A percentile compares a stretch with the other conserved stretches of the same genome.
phyloP scores from a whole-genome alignment of 805 yeast genomes.

The Candida khao-thaluensis region DNA sequence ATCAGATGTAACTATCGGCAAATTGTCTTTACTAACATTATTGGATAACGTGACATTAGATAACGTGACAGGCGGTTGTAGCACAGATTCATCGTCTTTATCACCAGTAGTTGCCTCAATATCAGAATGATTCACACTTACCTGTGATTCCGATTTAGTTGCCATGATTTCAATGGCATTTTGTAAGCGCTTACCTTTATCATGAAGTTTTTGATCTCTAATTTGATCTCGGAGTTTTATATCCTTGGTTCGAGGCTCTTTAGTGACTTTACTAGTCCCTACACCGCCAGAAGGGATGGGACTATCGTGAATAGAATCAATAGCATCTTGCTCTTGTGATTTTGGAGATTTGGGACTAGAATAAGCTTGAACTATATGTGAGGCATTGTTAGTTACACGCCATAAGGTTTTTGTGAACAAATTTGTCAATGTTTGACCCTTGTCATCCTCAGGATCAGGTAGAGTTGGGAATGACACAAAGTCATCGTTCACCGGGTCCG shows the following conservation, averaged over 20 bases:
- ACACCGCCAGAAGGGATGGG: slow-evolving; percentile 5
- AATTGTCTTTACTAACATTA: slow-evolving; percentile 3
- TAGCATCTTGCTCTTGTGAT: slow-evolving; percentile 10
- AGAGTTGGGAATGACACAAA: slow-evolving; percentile 43
- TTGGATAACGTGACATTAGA: slow-evolving; percentile 2
- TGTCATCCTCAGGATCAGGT: slow-evolving; percentile 41
- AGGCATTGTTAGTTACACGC: slow-evolving; percentile 43
- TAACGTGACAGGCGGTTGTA: slow-evolving; percentile 1
- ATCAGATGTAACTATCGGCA: slow-evolving; percentile 32
- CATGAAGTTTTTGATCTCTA: slow-evolving; percentile 3
- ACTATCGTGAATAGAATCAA: slow-evolving; percentile 10
- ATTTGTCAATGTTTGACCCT: slow-evolving; percentile 31
- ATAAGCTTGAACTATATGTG: slow-evolving; percentile 28
- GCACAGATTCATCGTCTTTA: background rate
- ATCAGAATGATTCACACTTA: slow-evolving; percentile 2
- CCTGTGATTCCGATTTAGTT: slow-evolving; percentile 2
- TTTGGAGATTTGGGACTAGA: slow-evolving; percentile 14
- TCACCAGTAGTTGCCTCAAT: background rate
- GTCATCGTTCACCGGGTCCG: slow-evolving; percentile 18
- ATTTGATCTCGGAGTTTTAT: too few species aligned
- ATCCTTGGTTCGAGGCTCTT: too few species aligned
- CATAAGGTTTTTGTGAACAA: slow-evolving; percentile 38
- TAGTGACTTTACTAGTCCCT: background rate
- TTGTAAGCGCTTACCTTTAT: slow-evolving; percentile 8
- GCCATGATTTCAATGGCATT: slow-evolving; percentile 8